phyloP scores from a whole-genome alignment of 768 basidiomycete species.

The Rickenella mellea region DNA sequence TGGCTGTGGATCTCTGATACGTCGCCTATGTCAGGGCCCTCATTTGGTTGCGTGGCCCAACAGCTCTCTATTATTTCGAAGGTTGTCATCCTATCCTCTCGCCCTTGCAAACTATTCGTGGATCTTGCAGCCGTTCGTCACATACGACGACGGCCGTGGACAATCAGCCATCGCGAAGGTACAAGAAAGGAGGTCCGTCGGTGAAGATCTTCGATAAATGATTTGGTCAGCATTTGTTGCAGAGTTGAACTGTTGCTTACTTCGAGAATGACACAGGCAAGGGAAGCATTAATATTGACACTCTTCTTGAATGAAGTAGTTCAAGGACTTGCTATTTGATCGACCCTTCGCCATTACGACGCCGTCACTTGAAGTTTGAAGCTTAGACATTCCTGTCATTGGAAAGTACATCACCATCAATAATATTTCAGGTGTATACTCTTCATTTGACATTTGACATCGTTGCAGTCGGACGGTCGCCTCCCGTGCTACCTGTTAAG shows the following conservation, averaged over 20 bases:
- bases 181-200: not conserved
- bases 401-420: too few relatives aligned
- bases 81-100: slow-evolving; percentile 44
- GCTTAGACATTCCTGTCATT: too few relatives aligned
- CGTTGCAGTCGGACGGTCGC: too few relatives aligned
- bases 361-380: too few relatives aligned
- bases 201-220: not conserved
- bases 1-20: not conserved
- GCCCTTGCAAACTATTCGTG: slow-evolving; percentile 45
- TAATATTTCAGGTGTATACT: too few relatives aligned
- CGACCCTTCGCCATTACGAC: slow-evolving; percentile 13
- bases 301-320: not conserved
- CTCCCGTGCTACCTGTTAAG: too few relatives aligned
- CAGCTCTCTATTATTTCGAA: slow-evolving; percentile 38
- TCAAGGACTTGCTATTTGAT: slow-evolving; percentile 54
- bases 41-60: slow-evolving; percentile 38
- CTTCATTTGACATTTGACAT: too few relatives aligned
- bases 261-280: slow-evolving; percentile 51
- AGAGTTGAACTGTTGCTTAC: slow-evolving; percentile 17
- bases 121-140: not conserved
- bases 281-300: slow-evolving; percentile 40
- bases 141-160: not conserved
- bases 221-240: too few relatives aligned
- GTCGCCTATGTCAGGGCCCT: not conserved
- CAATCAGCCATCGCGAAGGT: not conserved